Evolutionary conservation across 345 rosid species (phyloP).

Genomic region (Gossypioides kirkii): DNA sequence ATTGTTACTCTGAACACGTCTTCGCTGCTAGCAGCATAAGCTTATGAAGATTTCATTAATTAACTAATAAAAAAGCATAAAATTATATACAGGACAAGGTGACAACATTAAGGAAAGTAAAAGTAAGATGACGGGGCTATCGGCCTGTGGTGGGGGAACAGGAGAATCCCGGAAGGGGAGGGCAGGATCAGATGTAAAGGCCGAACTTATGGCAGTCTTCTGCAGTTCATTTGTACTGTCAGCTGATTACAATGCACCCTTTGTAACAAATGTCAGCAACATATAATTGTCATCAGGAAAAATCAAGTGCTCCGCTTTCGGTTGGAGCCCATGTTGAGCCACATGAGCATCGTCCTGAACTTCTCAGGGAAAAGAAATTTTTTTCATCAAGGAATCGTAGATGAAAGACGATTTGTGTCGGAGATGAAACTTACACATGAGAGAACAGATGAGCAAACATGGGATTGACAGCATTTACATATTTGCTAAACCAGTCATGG

Average conservation of each 20-base stretch:
- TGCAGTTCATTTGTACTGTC: neutral
- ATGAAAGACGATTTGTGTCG: neutral
- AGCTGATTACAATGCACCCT: slow-evolving; percentile 4
- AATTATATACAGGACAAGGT: slow-evolving; percentile 13
- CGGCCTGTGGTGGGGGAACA: neutral
- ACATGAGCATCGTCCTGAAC: slow-evolving; percentile 10
- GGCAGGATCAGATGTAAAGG: neutral
- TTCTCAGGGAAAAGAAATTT: neutral
- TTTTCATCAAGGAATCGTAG: neutral
- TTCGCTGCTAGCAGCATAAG: neutral
- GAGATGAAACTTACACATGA: slow-evolving; percentile 3
- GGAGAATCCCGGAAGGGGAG: neutral
- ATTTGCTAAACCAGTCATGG: slow-evolving; percentile 23
- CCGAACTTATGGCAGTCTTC: neutral
- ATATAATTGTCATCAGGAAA: neutral
- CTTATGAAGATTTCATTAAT: slow-evolving; percentile 9
- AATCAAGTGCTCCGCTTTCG: neutral
- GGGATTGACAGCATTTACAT: neutral
- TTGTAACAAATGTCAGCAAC: neutral
- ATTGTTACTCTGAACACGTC: neutral
- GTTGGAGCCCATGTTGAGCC: neutral
- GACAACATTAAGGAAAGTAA: neutral
- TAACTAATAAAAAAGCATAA: slow-evolving; percentile 4
- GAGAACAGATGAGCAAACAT: neutral
- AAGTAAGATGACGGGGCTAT: neutral